Base-by-base conservation (phyloP, 2,329 filamentous ascomycete genomes). In the Colletotrichum agaves region DNA sequence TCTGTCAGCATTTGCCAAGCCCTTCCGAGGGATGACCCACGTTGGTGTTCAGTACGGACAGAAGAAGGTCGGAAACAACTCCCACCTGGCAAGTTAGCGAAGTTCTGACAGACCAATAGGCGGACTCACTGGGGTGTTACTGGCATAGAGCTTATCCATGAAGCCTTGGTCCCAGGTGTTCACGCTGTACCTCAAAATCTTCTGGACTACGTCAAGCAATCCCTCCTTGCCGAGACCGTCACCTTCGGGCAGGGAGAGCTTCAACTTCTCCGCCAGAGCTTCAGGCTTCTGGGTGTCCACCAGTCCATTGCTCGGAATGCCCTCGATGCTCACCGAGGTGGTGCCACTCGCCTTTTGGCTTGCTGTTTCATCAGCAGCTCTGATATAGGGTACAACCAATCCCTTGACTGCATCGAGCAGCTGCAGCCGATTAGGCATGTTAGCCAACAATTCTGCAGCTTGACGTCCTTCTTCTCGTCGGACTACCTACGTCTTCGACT, bases 101-200 rank as follows among this genome's bases (percentile, higher is more conserved):
- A 47, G 23, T 37, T 15, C n/a, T 17, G 1, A 41, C 21, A 27
- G 3, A 3, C 4, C 5, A 7, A 2, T 15, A 3, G 6, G n/a
- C 4, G 8, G 17, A 15, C 86, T 68, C 75, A 91, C 90, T 46
- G 95, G 91, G 75, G 96, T 96, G 43, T 93, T 97, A 71, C 91
- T 91, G n/a, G 92, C 89, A 78, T 98, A 98, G 17, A 98, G 84
- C 81, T 99, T 98, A 80, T 98, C 94, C 75, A 98, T 81, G 79
- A 98, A 99, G 11, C 95, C 95, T 79, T 97, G 94, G 75, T 97
- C 92, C 93, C 94, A 98, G n/a, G 95, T 98, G 80, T 99, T 99
- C 75, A 98, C 95, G 75, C 92, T 96, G 79, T 97, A 94, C 71
- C 88, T 85, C 46, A 98, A 84, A 19, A 98, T 84, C 68, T 89